A percentile compares a stretch with the other conserved stretches of the same genome.
Conservation (phyloP, 768 basidiomycete genomes). For the Boletellus ananas region DNA sequence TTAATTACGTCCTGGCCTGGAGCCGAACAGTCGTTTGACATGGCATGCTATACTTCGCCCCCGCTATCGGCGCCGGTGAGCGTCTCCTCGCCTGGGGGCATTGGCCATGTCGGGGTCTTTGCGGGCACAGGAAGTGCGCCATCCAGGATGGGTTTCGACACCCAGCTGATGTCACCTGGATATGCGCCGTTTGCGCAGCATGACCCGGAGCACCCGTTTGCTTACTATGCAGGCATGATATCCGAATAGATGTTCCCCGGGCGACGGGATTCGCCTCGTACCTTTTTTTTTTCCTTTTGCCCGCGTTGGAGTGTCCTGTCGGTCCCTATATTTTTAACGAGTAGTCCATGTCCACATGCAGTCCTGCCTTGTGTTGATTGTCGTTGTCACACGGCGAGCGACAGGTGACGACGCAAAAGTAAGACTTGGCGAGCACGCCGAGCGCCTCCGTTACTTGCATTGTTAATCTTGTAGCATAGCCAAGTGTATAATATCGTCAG, state of each 20-base stretch:
- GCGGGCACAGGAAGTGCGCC: constrained; percentile 45
- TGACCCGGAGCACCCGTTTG: constrained; percentile 24
- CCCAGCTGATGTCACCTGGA: constrained; percentile 21
- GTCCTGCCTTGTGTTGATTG: not conserved
- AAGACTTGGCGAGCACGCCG: constrained; percentile 4
- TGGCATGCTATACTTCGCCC: constrained; percentile 27
- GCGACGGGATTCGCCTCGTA: not conserved
- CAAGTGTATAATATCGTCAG: constrained; percentile 16
- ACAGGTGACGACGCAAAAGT: constrained; percentile 4
- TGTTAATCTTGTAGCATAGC: constrained; percentile 23
- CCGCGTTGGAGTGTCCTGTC: not conserved
- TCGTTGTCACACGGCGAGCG: constrained; percentile 3
- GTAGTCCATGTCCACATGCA: constrained; percentile 16
- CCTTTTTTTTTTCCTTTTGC: not conserved
- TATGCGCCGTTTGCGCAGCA: constrained; percentile 32
- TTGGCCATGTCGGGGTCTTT: constrained; percentile 50
- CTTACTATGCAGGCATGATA: constrained; percentile 26
- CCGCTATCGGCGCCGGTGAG: constrained; percentile 38
- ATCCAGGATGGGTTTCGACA: constrained; percentile 22
- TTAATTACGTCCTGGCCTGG: constrained; percentile 28
- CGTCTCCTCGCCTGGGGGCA: constrained; percentile 33
- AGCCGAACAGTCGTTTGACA: constrained; percentile 13
- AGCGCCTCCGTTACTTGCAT: constrained; percentile 5
- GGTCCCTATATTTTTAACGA: constrained; percentile 5
- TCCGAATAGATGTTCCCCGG: constrained; percentile 18